Evolutionary conservation across 345 rosid genomes (phyloP), one percentile per base, ranked within the genome.

Genomic region (Aquilaria sinensis): DNA sequence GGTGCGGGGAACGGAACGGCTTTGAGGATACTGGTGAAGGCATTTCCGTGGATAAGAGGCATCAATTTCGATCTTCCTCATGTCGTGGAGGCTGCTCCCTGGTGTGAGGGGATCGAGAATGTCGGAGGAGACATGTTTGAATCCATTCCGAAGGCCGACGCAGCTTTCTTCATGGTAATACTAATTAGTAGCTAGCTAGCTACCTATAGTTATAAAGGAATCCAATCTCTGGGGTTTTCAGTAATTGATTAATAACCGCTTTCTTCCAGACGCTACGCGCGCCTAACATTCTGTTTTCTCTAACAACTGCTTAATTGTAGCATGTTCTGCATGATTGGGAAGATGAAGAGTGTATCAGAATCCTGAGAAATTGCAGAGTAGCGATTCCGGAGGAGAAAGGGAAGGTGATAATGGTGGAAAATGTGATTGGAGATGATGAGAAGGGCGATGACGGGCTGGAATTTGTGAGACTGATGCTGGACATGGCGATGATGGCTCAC

Each of bases 401-500:
- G 47, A 87, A 85, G 78, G 87, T 87, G 56, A 65, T 87, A 54
- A 83, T 91, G 13, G 81, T 77, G 12, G 96, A 85, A 5, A 71
- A 67, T 0, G 85, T 85, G 64, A 62, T 85, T 31, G 14, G 2
- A 0, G 79, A 74, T 5, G 81, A 85, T 50, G 72, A 64, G 10
- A 68, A 75, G 12, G 65, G 53, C 45, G 71, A 65, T 4, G 78
- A 80, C 11, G 67, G 75, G 65, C 57, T 81, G 8, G 80, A 70
- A 34, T 72, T 45, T 0, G 83, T 74, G 43, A 82, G 81, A 70
- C 46, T 89, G 70, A 65, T 72, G 78, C 66, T 86, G 1, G 98
- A 85, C 70, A 85, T 92, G 95, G 80, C 48, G 66, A 84, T 84
- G 96, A 83, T 87, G 90, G 82, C 85, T 59, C 88, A 83, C 58